These are phyloP conservation scores for Xylaria sp. DNA, from an alignment of 2,329 filamentous ascomycete species.

Conservation along the genomic window DNA sequence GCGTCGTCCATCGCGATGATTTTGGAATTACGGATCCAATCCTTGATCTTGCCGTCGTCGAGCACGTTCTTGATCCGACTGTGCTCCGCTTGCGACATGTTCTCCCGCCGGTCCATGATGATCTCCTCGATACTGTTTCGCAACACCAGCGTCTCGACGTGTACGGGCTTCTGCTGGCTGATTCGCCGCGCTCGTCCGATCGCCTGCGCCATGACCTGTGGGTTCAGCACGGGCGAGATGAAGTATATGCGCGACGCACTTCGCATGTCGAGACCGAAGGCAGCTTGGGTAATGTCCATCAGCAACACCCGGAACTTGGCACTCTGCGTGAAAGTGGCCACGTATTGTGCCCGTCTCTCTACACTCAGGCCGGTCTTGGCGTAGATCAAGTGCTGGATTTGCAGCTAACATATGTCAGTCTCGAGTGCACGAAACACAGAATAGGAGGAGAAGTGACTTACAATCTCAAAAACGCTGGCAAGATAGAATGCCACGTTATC, in stretches of 20 bases:
- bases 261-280: slow-evolving; percentile 80
- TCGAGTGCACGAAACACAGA: not conserved
- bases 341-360: slow-evolving; percentile 64
- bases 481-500: slow-evolving; percentile 85
- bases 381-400: slow-evolving; percentile 61
- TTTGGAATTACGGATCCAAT: slow-evolving; percentile 52
- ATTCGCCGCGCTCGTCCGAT: slow-evolving; percentile 87
- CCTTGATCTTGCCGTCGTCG: slow-evolving; percentile 52
- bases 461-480: slow-evolving; percentile 72
- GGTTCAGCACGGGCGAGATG: slow-evolving; percentile 79
- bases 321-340: slow-evolving; percentile 70
- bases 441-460: slow-evolving; percentile 30
- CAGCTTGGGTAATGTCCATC: slow-evolving; percentile 87
- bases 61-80: slow-evolving; percentile 51
- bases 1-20: slow-evolving; percentile 36
- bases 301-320: slow-evolving; percentile 67
- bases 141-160: slow-evolving; percentile 80
- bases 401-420: slow-evolving; percentile 36
- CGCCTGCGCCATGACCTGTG: slow-evolving; percentile 80
- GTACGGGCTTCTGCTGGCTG: slow-evolving; percentile 71
- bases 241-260: slow-evolving; percentile 84
- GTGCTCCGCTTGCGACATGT: slow-evolving; percentile 67
- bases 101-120: slow-evolving; percentile 66
- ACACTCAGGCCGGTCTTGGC: slow-evolving; percentile 54
- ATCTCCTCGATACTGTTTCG: slow-evolving; percentile 77